A percentile compares a stretch with the other conserved stretches of the same genome.
Conservation (phyloP, 805 yeast genomes). For the Pichia gijzeniarum region DNA sequence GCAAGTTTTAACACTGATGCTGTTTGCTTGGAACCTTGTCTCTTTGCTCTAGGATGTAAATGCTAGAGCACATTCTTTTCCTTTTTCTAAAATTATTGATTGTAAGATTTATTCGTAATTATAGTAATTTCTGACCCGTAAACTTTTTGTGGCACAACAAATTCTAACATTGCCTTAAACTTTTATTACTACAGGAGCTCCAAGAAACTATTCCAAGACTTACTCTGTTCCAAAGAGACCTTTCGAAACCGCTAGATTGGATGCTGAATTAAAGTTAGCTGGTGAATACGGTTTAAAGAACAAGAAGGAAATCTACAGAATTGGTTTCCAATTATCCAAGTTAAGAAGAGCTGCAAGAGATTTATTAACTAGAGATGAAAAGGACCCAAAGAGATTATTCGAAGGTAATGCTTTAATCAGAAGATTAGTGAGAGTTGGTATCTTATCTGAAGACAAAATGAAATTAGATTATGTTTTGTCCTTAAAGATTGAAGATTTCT, state of each 20-base stretch:
- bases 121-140: too few species aligned
- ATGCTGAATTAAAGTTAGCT: slow-evolving; percentile 97
- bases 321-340: slow-evolving; percentile 98
- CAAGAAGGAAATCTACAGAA: slow-evolving; percentile 99
- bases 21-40: not conserved
- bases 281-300: slow-evolving; percentile 99
- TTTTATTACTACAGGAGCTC: slow-evolving; percentile 61
- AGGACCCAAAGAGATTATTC: slow-evolving; percentile 99
- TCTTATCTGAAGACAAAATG: slow-evolving; percentile 98
- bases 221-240: slow-evolving; percentile 99
- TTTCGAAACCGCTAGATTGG: slow-evolving; percentile 98
- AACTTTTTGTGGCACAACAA: too few species aligned
- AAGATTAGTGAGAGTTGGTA: slow-evolving; percentile 99
- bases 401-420: slow-evolving; percentile 99
- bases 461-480: slow-evolving; percentile 99
- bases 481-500: slow-evolving; percentile 96
- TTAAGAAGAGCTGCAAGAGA: slow-evolving; percentile 99
- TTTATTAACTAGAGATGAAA: slow-evolving; percentile 98
- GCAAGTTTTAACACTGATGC: not conserved
- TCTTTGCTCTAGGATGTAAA: not conserved
- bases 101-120: too few species aligned
- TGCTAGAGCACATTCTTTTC: too few species aligned
- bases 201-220: slow-evolving; percentile 99
- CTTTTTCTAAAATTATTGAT: too few species aligned
- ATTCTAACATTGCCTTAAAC: slow-evolving; percentile 1